Percentiles rank a stretch among this genome's conserved stretches.
These are phyloP conservation scores for Globisporangium rhizosaccharum DNA, from an alignment of 352 stramenopile species.

Conservation along the genomic window DNA sequence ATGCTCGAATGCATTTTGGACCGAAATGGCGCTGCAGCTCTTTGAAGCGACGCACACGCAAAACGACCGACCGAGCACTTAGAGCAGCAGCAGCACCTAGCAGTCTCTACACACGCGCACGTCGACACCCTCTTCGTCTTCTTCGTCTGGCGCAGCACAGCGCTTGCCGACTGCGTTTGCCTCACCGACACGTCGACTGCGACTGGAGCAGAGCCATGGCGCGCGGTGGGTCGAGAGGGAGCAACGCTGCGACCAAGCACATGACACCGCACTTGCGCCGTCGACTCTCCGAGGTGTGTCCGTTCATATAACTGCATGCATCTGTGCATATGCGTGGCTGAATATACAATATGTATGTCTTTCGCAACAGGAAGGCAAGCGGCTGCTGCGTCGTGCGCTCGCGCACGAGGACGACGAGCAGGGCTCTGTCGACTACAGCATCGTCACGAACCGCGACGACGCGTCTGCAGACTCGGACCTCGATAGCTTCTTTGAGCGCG, in stretches of 20 bases:
- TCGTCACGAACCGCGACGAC: slow-evolving; percentile 38
- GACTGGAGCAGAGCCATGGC: slow-evolving; percentile 1
- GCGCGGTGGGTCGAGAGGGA: neutral
- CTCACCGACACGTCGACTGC: neutral
- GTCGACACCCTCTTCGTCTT: no score
- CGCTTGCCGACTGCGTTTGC: neutral
- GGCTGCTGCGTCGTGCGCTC: slow-evolving; percentile 45
- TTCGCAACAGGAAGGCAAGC: slow-evolving; percentile 35
- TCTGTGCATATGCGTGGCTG: neutral
- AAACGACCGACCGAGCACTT: no score
- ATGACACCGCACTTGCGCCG: slow-evolving; percentile 24
- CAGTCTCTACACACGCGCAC: no score
- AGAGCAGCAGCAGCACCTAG: no score
- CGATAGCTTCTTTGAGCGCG: slow-evolving; percentile 45
- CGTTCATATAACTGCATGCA: neutral
- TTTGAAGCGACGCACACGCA: no score
- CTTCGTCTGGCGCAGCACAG: no score
- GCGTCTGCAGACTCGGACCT: slow-evolving; percentile 58
- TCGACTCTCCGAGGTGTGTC: slow-evolving; percentile 23
- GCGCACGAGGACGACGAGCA: slow-evolving; percentile 29
- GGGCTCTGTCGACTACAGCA: slow-evolving; percentile 24
- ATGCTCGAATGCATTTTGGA: no score
- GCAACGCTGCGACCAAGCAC: slow-evolving; percentile 14
- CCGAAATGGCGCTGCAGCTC: no score
- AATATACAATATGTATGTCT: neutral